Evolutionary conservation across 2,329 filamentous ascomycete genomes (phyloP), one percentile per base, ranked within the genome.

Genomic region (Thelonectria rubi): DNA sequence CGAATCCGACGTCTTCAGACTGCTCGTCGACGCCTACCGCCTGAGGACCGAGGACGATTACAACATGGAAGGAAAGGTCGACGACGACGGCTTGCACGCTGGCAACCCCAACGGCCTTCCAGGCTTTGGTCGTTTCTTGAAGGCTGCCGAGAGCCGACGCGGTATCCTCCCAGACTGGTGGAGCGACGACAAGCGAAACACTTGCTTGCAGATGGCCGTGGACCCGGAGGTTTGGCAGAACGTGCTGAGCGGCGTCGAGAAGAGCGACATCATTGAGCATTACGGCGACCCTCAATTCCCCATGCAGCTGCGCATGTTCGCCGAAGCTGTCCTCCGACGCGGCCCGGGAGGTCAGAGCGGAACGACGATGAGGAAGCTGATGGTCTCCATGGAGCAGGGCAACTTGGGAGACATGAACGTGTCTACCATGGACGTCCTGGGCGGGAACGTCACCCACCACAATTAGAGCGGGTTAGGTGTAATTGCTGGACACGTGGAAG

Each of bases 221-320:
- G 61, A 64, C 20, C 12, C 39, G 2, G 46, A 17, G 2, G 45
- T 71, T 32, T 80, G 77, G 75, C 66, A 69, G 18, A 42, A 61
- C 50, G 9, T 66, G 43, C 17, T 17, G 2, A 20, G 1, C 4
- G 61, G 63, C 3, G 67, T 77, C 1, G 63, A 72, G 5, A 80
- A 80, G 69, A 48, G 47, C 12, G 74, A 77, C 45, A 70, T 83
- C 32, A 72, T 75, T 6, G 73, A 79, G 20, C 74, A 80, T 50
- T 85, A 84, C 49, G 75, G 76, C 3, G 77, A 84, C 50, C 5
- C 55, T 1, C 66, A 65, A 2, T 82, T 84, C 60, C 78, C 82
- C 2, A 82, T 83, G 80, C 80, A 84, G 74, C 71, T 85, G 50
- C 76, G 82, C 14, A 80, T 85, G 77, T 71, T 84, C 18, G 78